A percentile compares a stretch with the other conserved stretches of the same genome.
Conservation (phyloP, 208 protist species). For the Leishmania guyanensis region DNA sequence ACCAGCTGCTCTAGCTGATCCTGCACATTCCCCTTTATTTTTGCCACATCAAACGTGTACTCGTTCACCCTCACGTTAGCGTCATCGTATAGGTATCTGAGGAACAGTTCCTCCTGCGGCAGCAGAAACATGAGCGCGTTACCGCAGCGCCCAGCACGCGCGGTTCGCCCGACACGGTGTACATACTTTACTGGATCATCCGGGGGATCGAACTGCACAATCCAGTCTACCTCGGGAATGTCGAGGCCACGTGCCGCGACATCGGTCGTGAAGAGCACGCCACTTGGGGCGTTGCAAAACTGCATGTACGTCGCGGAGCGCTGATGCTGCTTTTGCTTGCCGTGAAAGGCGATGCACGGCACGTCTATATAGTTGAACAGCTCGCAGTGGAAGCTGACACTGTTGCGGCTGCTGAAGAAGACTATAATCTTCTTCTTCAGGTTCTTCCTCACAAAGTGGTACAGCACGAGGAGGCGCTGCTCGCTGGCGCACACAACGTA, state of each 20-base stretch:
- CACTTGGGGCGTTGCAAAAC: constrained; percentile 97
- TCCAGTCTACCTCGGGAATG: constrained; percentile 99
- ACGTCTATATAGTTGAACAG: constrained; percentile 99
- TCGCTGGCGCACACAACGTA: constrained; percentile 97
- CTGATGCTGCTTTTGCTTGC: constrained; percentile 99
- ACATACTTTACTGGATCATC: constrained; percentile 99
- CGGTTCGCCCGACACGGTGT: constrained; percentile 98
- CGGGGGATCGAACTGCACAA: constrained; percentile 99
- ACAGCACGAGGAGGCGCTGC: constrained; percentile 97
- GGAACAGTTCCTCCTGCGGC: constrained; percentile 97
- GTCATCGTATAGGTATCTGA: constrained; percentile 98
- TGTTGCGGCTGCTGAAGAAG: constrained; percentile 98
- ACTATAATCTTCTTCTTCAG: constrained; percentile 98
- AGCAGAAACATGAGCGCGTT: constrained; percentile 98
- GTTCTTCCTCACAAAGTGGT: constrained; percentile 99
- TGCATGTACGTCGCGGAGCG: constrained; percentile 99
- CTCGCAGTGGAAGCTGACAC: constrained; percentile 99
- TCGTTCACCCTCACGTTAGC: constrained; percentile 96
- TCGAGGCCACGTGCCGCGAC: constrained; percentile 99
- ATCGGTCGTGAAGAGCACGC: constrained; percentile 99
- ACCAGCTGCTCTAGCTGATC: constrained; percentile 97
- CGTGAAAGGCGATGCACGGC: constrained; percentile 99
- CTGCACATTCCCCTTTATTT: constrained; percentile 94
- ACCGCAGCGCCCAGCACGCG: constrained; percentile 92
- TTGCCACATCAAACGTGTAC: constrained; percentile 97